phyloP scores from a whole-genome alignment of 441 rosid genomes.

The Gossypium schwendimanii region DNA sequence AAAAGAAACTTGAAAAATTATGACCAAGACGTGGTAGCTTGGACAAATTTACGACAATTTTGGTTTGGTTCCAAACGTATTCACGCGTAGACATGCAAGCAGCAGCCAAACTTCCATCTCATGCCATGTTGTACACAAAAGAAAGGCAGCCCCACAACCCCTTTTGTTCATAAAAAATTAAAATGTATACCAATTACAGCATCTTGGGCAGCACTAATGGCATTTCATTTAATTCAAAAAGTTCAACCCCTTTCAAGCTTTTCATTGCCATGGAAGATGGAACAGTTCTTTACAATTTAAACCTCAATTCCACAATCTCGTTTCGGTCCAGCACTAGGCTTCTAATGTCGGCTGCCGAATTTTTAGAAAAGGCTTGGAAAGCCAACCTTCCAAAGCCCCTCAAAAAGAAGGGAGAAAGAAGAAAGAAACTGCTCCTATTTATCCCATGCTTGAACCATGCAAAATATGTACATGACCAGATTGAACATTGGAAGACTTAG shows the following conservation, averaged over 20 bases:
- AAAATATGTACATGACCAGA: conserved; percentile 20
- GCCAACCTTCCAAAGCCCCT: conserved; percentile 8
- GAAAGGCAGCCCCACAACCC: not conserved
- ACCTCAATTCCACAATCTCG: conserved; percentile 3
- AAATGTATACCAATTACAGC: not conserved
- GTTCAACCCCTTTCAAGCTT: conserved; percentile 10
- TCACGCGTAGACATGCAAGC: not conserved
- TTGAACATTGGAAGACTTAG: conserved; percentile 9
- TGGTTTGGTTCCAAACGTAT: conserved; percentile 10
- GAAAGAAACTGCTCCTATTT: conserved; percentile 4
- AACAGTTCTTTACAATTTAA: conserved; percentile 15
- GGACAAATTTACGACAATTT: not conserved
- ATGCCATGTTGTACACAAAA: not conserved
- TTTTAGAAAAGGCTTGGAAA: conserved; percentile 1
- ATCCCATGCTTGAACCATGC: conserved; percentile 15
- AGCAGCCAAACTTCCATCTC: not conserved
- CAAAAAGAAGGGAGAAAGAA: not conserved
- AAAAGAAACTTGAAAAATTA: not conserved
- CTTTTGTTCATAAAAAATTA: not conserved
- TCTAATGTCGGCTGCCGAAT: not conserved
- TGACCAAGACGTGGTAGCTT: not conserved
- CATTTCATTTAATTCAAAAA: conserved; percentile 10
- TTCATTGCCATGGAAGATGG: conserved; percentile 20
- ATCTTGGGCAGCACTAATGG: not conserved
- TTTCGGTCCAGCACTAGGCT: conserved; percentile 9